phyloP scores from a whole-genome alignment of 768 basidiomycete species.

The Butyriboletus loyo region DNA sequence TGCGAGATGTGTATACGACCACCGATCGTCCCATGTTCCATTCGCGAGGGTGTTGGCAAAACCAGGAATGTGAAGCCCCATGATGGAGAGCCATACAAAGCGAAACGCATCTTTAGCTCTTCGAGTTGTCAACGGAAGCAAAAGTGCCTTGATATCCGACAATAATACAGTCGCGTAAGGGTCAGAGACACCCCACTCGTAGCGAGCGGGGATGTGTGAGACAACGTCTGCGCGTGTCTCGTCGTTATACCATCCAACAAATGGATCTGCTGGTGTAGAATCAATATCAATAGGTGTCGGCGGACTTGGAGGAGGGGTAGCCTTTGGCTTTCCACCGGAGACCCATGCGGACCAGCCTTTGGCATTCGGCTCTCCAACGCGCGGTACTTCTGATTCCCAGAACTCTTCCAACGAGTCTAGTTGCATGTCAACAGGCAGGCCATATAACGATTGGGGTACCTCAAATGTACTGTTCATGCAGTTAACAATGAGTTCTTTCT shows the following conservation, averaged over 20 bases:
- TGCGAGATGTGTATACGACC: conserved; percentile 51
- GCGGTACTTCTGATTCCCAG: conserved; percentile 81
- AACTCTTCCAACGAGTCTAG: conserved; percentile 70
- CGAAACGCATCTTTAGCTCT: conserved; percentile 57
- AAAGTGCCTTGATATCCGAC: conserved; percentile 60
- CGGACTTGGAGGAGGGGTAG: conserved; percentile 1
- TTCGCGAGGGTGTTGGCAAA: conserved; percentile 43
- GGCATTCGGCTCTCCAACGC: conserved; percentile 66
- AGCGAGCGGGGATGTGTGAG: conserved; percentile 50
- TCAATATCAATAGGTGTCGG: conserved; percentile 18
- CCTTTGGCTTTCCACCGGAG: conserved; percentile 39
- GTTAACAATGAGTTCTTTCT: conserved; percentile 6
- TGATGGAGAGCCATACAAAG: conserved; percentile 63
- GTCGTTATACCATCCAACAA: conserved; percentile 58
- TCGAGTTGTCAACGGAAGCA: conserved; percentile 46
- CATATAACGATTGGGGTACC: conserved; percentile 44
- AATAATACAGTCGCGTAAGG: conserved; percentile 75
- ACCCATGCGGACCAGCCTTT: conserved; percentile 70
- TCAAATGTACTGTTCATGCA: conserved; percentile 51
- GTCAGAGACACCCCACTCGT: conserved; percentile 51
- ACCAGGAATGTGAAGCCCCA: conserved; percentile 73
- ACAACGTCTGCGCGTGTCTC: conserved; percentile 51
- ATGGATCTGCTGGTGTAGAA: conserved; percentile 53
- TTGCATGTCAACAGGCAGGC: conserved; percentile 43
- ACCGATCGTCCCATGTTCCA: conserved; percentile 64